Base-by-base conservation (phyloP, 2,329 filamentous ascomycete species). In the Domatiomyces catenatus region DNA sequence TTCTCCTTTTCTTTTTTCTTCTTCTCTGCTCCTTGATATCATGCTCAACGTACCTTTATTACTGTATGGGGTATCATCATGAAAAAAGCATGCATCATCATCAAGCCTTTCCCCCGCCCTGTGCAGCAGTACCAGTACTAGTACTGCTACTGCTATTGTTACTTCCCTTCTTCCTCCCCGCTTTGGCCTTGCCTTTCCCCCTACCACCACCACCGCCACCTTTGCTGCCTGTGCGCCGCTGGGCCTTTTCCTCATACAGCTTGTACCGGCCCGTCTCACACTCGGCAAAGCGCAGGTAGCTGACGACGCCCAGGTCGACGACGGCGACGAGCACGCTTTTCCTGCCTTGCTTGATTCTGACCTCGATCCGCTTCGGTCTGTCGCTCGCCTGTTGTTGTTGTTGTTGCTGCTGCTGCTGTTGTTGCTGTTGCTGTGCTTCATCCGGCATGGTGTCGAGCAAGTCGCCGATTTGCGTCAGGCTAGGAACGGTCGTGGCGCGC, bases 241-340 rank as follows among this genome's bases (percentile, higher is more conserved):
- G 32, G 10, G 10, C 32, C 45, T 58, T 59, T 46, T 60, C 61
- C 22, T 62, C 57, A 61, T 81, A 78, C 60, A 80, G 87, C 39
- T 69, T 79, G 66, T 94, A 87, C 55, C 79, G 76, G 0, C 75
- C 82, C 67, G 95, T 95, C 0, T 81, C 82, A 8, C 80, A 81
- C 69, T 96, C 88, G 1, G 77, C 80, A 52, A 95, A 75, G 20
- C 85, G 73, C 61, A 95, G 72, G 63, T 90, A 96, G 64, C 90
- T 96, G 45, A 89, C 83, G 19, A 96, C 75, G 0, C 92, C 92
- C 55, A 87, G 78, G 64, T 96, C 92, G 32, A 95, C 88, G 1
- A 96, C 77, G 0, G 89, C 92, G 20, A 98, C 65, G 32, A 95
- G 72, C 28, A 92, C 84, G 65, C 86, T 92, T 56, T 86, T 77